These are phyloP conservation scores for Diaporthe amygdali DNA, from an alignment of 2,329 filamentous ascomycete species.

Conservation along the genomic window DNA sequence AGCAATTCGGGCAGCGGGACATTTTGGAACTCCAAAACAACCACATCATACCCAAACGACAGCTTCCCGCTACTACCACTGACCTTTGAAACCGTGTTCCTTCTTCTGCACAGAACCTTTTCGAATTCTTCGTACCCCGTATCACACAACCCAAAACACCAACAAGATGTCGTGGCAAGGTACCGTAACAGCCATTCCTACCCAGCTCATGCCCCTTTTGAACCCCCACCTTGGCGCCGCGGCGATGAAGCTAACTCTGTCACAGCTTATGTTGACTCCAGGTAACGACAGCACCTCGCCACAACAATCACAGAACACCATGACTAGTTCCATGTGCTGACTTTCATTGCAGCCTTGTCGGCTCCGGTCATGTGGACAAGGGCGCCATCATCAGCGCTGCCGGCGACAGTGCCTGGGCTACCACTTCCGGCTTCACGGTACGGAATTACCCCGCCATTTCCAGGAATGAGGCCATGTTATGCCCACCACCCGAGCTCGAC, in stretches of 20 bases:
- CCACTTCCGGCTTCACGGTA: conserved; percentile 75
- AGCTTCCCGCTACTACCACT: conserved; percentile 13
- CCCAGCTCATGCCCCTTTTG: conserved; percentile 28
- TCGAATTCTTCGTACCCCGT: conserved; percentile 21
- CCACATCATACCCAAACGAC: conserved; percentile 17
- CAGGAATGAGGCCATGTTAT: neutral
- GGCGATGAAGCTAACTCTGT: conserved; percentile 35
- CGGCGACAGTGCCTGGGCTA: conserved; percentile 82
- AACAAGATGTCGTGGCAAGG: conserved; percentile 78
- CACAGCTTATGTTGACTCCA: conserved; percentile 57
- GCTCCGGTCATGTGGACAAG: conserved; percentile 79
- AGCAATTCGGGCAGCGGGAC: conserved; percentile 14
- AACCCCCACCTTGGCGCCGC: conserved; percentile 31
- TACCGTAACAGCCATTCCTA: conserved; percentile 37
- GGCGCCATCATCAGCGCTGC: conserved; percentile 83
- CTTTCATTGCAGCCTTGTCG: conserved; percentile 69
- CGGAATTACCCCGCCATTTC: conserved; percentile 20
- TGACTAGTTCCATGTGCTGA: conserved; percentile 12
- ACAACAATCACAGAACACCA: neutral
- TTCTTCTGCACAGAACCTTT: neutral
- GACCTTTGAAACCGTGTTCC: neutral
- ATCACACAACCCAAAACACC: conserved; percentile 22
- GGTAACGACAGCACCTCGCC: conserved; percentile 41
- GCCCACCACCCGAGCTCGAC: neutral
- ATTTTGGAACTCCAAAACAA: conserved; percentile 18